Evolutionary conservation across 2,329 filamentous ascomycete genomes (phyloP).

Genomic region (Beauveria rudraprayagi): DNA sequence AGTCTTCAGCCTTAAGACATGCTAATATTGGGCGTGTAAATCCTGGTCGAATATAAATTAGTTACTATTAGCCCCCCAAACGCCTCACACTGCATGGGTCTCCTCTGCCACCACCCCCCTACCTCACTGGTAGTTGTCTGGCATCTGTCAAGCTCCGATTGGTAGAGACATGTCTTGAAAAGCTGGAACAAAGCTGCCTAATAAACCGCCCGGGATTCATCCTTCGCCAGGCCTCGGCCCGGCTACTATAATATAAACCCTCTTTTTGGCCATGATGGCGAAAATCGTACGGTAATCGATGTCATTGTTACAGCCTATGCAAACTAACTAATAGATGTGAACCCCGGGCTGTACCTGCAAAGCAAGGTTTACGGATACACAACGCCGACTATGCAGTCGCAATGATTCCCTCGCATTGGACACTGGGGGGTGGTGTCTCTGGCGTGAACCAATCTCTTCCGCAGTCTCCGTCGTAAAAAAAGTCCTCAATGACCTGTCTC

Average conservation of each 20-base stretch:
- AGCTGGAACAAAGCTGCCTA: neutral
- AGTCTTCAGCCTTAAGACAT: too few relatives aligned
- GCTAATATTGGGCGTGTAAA: too few relatives aligned
- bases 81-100: neutral
- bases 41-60: neutral
- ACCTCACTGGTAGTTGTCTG: too few relatives aligned
- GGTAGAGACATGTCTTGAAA: neutral
- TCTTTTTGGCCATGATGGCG: neutral
- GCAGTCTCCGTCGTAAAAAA: slow-evolving; percentile 11
- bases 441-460: neutral
- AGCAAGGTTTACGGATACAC: neutral
- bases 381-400: neutral
- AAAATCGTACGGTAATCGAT: neutral
- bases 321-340: neutral
- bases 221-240: neutral
- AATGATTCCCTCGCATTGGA: neutral
- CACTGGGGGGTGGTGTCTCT: neutral
- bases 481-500: slow-evolving; percentile 11
- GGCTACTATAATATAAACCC: neutral
- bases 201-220: neutral
- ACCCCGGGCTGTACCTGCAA: neutral
- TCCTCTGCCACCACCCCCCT: too few relatives aligned
- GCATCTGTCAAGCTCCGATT: neutral
- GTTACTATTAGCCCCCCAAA: neutral
- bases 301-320: neutral